Conservation (phyloP, 106 monocot species). For the Triglochin maritima region DNA sequence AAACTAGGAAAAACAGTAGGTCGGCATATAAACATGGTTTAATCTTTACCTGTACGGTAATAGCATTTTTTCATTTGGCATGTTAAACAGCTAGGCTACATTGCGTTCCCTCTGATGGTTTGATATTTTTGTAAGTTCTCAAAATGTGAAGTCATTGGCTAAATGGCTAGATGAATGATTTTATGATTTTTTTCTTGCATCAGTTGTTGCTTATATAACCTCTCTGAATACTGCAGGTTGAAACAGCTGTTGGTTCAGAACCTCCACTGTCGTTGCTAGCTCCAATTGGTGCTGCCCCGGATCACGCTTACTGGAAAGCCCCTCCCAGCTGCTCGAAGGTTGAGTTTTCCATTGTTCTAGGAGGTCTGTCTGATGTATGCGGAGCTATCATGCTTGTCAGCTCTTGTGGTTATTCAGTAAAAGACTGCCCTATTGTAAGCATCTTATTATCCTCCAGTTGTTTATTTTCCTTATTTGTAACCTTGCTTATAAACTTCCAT, state of each 20-base stretch:
- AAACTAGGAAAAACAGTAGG: no score
- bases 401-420: constrained; percentile 80
- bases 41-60: no score
- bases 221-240: constrained; percentile 40
- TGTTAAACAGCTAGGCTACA: no score
- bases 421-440: constrained; percentile 82
- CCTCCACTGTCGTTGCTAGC: constrained; percentile 63
- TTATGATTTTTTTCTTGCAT: no score
- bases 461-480: background rate
- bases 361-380: constrained; percentile 69
- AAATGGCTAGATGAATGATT: no score
- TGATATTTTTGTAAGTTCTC: no score
- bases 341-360: constrained; percentile 90
- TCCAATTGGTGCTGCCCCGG: constrained; percentile 56
- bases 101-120: no score
- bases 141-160: no score
- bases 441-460: background rate
- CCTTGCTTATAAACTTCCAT: background rate
- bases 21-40: no score
- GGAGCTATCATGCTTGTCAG: constrained; percentile 78
- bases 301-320: constrained; percentile 72
- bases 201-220: no score
- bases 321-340: constrained; percentile 42
- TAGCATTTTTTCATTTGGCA: no score
- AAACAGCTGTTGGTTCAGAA: constrained; percentile 57